phyloP scores from a whole-genome alignment of 176 grass and related monocot species.

The Raddia distichophylla region DNA sequence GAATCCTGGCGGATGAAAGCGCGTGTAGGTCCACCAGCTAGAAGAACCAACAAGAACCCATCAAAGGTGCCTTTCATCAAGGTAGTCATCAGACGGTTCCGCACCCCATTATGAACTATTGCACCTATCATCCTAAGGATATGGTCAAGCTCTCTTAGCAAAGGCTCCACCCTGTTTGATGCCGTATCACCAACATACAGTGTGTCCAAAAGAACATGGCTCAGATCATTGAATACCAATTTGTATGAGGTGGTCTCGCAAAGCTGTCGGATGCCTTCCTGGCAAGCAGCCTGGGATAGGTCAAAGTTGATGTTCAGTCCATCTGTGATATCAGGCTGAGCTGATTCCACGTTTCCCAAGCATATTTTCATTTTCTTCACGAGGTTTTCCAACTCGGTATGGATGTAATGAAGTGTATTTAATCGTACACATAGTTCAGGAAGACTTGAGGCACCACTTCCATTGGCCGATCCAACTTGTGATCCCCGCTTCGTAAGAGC shows the following conservation, averaged over 20 bases:
- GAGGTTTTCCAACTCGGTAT: conserved; percentile 61
- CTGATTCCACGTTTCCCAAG: conserved; percentile 55
- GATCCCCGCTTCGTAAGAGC: conserved; percentile 59
- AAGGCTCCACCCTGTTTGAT: conserved; percentile 67
- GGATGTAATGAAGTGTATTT: conserved; percentile 79
- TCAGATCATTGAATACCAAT: conserved; percentile 74
- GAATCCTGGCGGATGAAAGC: conserved; percentile 63
- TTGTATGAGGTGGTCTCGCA: conserved; percentile 80
- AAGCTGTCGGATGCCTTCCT: conserved; percentile 71
- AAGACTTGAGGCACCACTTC: conserved; percentile 47
- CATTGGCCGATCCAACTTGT: conserved; percentile 68
- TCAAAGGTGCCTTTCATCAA: conserved; percentile 92
- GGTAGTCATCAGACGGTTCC: conserved; percentile 56
- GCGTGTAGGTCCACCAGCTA: conserved; percentile 74
- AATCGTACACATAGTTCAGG: conserved; percentile 70
- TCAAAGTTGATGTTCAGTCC: conserved; percentile 69
- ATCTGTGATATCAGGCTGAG: conserved; percentile 46
- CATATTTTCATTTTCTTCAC: conserved; percentile 60
- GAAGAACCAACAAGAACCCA: conserved; percentile 81
- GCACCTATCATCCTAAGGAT: conserved; percentile 60
- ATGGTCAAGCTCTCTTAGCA: conserved; percentile 71
- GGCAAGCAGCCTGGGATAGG: conserved; percentile 50
- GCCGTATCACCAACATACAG: conserved; percentile 61
- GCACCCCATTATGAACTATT: conserved; percentile 45
- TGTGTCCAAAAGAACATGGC: conserved; percentile 67